A percentile compares a stretch with the other conserved stretches of the same genome.
Conservation (phyloP, 805 yeast species). For the Nakazawaea ambrosiae region DNA sequence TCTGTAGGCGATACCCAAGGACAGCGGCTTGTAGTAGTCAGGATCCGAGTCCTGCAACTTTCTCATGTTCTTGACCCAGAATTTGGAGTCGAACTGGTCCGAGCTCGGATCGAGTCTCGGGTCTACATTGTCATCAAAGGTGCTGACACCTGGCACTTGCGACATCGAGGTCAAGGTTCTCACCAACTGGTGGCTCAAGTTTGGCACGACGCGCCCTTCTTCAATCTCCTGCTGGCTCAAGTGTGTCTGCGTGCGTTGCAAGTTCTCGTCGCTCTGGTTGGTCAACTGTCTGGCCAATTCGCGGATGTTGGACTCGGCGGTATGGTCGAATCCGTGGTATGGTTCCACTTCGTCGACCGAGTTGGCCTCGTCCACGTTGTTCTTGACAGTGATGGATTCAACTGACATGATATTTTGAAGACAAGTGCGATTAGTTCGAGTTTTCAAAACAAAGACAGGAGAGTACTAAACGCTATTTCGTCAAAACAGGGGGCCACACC, state of each 20-base stretch:
- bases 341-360: constrained; percentile 13
- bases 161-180: constrained; percentile 42
- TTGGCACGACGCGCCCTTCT: constrained; percentile 9
- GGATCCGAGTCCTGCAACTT: constrained; percentile 46
- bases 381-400: constrained; percentile 22
- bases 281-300: constrained; percentile 35
- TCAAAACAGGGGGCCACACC: no score
- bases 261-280: constrained; percentile 10
- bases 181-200: constrained; percentile 15
- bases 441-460: no score
- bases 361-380: neutral
- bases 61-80: constrained; percentile 62
- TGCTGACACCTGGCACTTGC: constrained; percentile 40
- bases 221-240: constrained; percentile 8
- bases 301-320: constrained; percentile 27
- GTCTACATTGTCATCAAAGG: constrained; percentile 25
- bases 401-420: constrained; percentile 1
- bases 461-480: no score
- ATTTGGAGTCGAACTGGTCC: constrained; percentile 51
- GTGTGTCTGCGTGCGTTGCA: neutral
- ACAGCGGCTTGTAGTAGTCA: constrained; percentile 55
- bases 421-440: neutral
- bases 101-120: constrained; percentile 52
- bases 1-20: constrained; percentile 53
- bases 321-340: constrained; percentile 31